These are phyloP conservation scores for Podaxis sp. DNA, from an alignment of 768 basidiomycete species.

Conservation along the genomic window DNA sequence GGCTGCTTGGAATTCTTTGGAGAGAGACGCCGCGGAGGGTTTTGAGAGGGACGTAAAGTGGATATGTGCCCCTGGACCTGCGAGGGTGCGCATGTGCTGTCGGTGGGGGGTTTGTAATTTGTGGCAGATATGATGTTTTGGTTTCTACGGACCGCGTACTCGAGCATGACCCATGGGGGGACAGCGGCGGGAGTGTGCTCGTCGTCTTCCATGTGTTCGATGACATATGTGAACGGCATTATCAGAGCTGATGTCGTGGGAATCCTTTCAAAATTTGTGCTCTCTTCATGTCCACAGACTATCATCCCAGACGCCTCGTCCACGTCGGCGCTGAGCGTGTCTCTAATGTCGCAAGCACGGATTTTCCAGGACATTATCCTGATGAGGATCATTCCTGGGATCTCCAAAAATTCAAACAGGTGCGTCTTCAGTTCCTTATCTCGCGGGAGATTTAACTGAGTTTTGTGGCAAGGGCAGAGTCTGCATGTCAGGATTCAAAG, in stretches of 20 bases:
- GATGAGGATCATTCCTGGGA: slow-evolving; percentile 86
- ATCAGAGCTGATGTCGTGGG: slow-evolving; percentile 12
- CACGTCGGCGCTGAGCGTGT: slow-evolving; percentile 68
- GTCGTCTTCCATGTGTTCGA: slow-evolving; percentile 95
- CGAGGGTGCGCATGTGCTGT: slow-evolving; percentile 78
- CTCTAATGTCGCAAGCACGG: slow-evolving; percentile 80
- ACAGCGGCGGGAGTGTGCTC: slow-evolving; percentile 68
- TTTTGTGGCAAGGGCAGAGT: slow-evolving; percentile 50
- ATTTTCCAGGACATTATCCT: slow-evolving; percentile 89
- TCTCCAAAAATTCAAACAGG: slow-evolving; percentile 70
- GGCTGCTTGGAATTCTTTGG: slow-evolving; percentile 14
- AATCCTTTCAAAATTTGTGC: neutral
- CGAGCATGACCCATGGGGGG: slow-evolving; percentile 90
- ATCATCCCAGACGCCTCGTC: slow-evolving; percentile 53
- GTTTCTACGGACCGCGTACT: slow-evolving; percentile 65
- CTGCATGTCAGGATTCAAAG: slow-evolving; percentile 73
- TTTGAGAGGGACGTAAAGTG: slow-evolving; percentile 86
- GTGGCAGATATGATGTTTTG: neutral
- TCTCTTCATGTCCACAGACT: slow-evolving; percentile 11
- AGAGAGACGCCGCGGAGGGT: slow-evolving; percentile 59
- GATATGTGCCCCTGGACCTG: slow-evolving; percentile 61
- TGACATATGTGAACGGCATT: slow-evolving; percentile 52
- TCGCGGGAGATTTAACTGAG: slow-evolving; percentile 9
- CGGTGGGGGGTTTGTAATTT: neutral
- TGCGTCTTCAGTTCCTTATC: slow-evolving; percentile 33